phyloP scores from a whole-genome alignment of 2,329 filamentous ascomycete species.

The Aaosphaeria arxii region DNA sequence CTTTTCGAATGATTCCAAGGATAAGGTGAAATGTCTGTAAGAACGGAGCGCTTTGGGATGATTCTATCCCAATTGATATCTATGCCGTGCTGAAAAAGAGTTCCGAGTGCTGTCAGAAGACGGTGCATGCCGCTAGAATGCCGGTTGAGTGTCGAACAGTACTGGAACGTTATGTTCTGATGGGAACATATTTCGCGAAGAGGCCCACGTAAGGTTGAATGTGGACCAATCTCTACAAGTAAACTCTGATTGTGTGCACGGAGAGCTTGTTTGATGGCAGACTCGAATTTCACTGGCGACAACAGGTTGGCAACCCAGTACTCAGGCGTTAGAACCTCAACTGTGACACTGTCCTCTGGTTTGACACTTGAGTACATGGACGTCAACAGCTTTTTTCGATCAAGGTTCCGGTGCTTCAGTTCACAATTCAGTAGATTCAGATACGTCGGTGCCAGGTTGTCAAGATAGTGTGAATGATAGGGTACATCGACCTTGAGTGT shows the following conservation, averaged over 20 bases:
- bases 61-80: slow-evolving; percentile 3
- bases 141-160: slow-evolving; percentile 4
- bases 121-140: neutral
- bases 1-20: slow-evolving; percentile 8
- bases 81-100: slow-evolving; percentile 4
- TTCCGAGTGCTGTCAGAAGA: slow-evolving; percentile 7
- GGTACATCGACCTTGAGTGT: slow-evolving; percentile 19
- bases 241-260: neutral
- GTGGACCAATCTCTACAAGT: slow-evolving; percentile 31
- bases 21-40: slow-evolving; percentile 10
- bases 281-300: slow-evolving; percentile 2
- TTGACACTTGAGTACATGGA: neutral
- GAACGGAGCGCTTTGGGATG: neutral
- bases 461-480: slow-evolving; percentile 29
- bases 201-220: slow-evolving; percentile 31
- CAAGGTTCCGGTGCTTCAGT: neutral
- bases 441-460: slow-evolving; percentile 12
- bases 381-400: neutral
- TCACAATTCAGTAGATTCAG: slow-evolving; percentile 1
- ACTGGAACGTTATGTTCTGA: neutral
- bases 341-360: slow-evolving; percentile 5
- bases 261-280: slow-evolving; percentile 1
- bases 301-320: slow-evolving; percentile 9
- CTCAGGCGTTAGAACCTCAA: neutral
- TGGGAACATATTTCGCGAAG: slow-evolving; percentile 5